A percentile compares a stretch with the other conserved stretches of the same genome.
These are phyloP conservation scores for Arctostaphylos glauca DNA, from an alignment of 148 eudicot genomes.

Conservation along the genomic window DNA sequence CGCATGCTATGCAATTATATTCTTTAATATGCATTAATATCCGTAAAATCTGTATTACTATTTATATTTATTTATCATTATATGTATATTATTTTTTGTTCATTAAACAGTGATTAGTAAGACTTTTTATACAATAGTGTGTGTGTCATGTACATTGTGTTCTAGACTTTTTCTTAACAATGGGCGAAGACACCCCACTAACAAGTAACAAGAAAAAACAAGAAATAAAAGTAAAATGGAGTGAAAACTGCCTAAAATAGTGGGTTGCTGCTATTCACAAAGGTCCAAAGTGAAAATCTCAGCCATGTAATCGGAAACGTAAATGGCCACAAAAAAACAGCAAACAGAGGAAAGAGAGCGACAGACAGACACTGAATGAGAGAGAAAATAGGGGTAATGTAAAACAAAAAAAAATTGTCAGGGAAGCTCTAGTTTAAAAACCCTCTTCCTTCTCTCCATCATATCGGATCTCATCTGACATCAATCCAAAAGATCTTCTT, in stretches of 20 bases:
- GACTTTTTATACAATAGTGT: background rate
- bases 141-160: background rate
- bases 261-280: constrained; percentile 30
- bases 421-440: constrained; percentile 13
- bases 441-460: constrained; percentile 16
- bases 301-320: constrained; percentile 24
- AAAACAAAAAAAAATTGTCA: constrained; percentile 19
- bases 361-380: constrained; percentile 16
- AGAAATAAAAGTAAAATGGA: background rate
- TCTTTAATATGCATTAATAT: too few relatives aligned
- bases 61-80: too few relatives aligned
- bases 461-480: constrained; percentile 43
- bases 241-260: constrained; percentile 35
- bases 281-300: constrained; percentile 6
- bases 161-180: background rate
- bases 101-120: too few relatives aligned
- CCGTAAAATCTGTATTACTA: too few relatives aligned
- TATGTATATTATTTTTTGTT: too few relatives aligned
- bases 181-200: background rate
- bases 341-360: constrained; percentile 1
- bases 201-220: background rate
- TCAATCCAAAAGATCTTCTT: constrained; percentile 34
- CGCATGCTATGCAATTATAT: too few relatives aligned
- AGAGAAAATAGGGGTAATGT: constrained; percentile 7
- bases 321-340: constrained; percentile 17